Base-by-base conservation (phyloP, 2,329 filamentous ascomycete species). In the Fusarium metavorans region DNA sequence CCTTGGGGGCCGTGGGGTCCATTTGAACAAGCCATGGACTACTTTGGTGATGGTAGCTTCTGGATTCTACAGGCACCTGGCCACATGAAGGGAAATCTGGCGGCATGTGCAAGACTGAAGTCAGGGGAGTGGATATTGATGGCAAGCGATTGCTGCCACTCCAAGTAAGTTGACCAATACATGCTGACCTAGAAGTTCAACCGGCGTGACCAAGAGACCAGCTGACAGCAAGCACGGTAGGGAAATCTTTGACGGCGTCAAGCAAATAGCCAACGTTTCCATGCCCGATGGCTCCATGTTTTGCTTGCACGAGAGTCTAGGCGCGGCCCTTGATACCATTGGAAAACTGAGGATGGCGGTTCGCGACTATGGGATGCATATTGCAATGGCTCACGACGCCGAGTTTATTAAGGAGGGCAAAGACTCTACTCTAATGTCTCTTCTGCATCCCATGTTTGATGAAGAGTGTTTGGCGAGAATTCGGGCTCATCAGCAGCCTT, bases 341-440 rank as follows among this genome's bases (percentile, higher is more conserved):
- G n/a, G 6, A 3, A 32, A 13, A 5, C n/a, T 69, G 32, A 62
- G 67, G n/a, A 48, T 58, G 18, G 66, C 65, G n/a, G 65, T 63
- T 4, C 18, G 59, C 20, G 37, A 62, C 2, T 62, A 71, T 27
- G 61, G 32, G 3, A 71, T 71, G 66, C 68, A 58, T 18, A 62
- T 68, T 27, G 65, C 61, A 43, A 68, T 71, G 68, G 50, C 68
- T 6, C 68, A 71, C 18, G 68, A 71, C 27, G 65, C 65, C 6
- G 68, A 71, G 16, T 71, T 45, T 10, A 68, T 71, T 16, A 71
- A 62, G 16, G 56, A 71, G n/a, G 43, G 41, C 13, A 30, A 34
- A 7, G 59, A 65, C 43, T 8, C 5, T 3, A 16, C 39, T 2
- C n/a, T 71, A 18, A 64, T 68, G 65, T 65, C 68, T 2, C 37